Evolutionary conservation across 2,329 filamentous ascomycete genomes (phyloP), one percentile per base, ranked within the genome.

Genomic region (Leptographium radiaticola): DNA sequence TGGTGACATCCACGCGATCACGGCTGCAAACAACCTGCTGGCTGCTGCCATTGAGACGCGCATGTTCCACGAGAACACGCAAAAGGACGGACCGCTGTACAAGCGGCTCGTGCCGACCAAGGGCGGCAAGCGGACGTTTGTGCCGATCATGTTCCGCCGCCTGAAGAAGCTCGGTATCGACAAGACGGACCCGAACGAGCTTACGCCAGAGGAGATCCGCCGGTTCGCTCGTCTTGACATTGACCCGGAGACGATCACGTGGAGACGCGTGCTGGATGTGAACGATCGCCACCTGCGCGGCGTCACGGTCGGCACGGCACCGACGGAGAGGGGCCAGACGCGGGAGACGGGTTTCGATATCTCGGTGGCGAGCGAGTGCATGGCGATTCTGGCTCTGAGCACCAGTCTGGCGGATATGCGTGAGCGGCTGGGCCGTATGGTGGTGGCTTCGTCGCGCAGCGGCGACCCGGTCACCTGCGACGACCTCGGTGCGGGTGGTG

Each of bases 1-100:
- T 53, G 93, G 93, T 63, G 93, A 98, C 67, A 97, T 98, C 55
- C 93, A 98, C 68, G 93, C 93, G 60, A 93, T 98, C 64, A 89
- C 89, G 52, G 91, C 91, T 33, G 93, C 93, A 40, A 98, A 97
- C 78, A 98, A 98, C 71, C 76, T 98, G 55, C 80, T 98, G 45
- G 91, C 93, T 46, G 93, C 93, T 53, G 93, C 93, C 39, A 94
- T 98, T 58, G 93, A 98, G 67, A 97, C 93, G 2, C 85, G 93
- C 62, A 97, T 98, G 72, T 98, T 96, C 77, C 93, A 98, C 67
- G 93, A 98, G 71, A 86, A 86, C 64, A 95, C 90, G 0, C 91
- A 97, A 64, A 95, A 93, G 68, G 89, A 97, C 64, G 87, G 79
- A 1, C 75, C 91, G 25, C 77, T 98, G 1, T 98, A 88, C 74